Conservation (phyloP, 768 basidiomycete species). For the Mycena amicta region DNA sequence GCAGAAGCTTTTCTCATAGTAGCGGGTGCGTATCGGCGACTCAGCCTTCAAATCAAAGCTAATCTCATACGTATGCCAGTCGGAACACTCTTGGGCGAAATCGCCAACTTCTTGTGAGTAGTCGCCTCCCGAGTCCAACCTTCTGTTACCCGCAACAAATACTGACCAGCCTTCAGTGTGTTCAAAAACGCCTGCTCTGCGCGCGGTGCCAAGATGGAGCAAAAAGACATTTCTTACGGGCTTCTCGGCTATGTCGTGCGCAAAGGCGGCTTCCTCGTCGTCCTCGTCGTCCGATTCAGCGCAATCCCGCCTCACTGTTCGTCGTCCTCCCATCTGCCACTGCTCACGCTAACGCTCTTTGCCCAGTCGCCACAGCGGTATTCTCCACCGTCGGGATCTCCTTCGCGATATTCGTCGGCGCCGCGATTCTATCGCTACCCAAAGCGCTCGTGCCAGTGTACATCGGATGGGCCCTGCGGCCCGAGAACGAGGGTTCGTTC, state of each 20-base stretch:
- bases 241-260: conserved; percentile 50
- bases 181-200: conserved; percentile 59
- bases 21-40: conserved; percentile 21
- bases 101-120: conserved; percentile 56
- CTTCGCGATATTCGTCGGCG: conserved; percentile 34
- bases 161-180: conserved; percentile 34
- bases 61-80: conserved; percentile 23
- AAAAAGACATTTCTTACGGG: conserved; percentile 36
- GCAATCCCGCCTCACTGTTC: conserved; percentile 32
- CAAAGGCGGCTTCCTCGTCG: conserved; percentile 67
- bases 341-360: no score
- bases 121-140: neutral
- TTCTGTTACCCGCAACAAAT: no score
- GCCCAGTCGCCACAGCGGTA: conserved; percentile 29
- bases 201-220: conserved; percentile 55
- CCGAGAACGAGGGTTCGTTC: neutral
- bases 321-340: neutral
- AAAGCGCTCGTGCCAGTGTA: conserved; percentile 43
- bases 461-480: conserved; percentile 21
- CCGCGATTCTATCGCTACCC: conserved; percentile 36
- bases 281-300: conserved; percentile 53
- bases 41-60: neutral
- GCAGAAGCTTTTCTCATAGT: conserved; percentile 54
- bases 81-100: conserved; percentile 62
- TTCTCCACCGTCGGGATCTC: conserved; percentile 36